Percentiles rank a stretch among this genome's conserved stretches.
Conservation (phyloP, 805 yeast genomes). For the Komagataella pastoris region DNA sequence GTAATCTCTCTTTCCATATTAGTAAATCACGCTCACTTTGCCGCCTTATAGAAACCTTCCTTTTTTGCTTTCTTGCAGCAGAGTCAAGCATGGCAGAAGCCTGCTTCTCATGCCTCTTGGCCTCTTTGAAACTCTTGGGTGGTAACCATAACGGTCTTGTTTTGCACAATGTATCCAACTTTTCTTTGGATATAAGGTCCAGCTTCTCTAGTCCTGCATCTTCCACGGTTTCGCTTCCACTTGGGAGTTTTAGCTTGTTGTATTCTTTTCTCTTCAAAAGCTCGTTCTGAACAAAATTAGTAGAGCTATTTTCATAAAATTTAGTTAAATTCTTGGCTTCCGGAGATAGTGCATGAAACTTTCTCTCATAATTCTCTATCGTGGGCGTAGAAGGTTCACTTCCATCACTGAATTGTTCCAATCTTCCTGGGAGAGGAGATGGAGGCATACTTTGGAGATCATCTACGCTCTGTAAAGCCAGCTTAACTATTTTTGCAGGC, state of each 20-base stretch:
- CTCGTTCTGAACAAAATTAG: slow-evolving; percentile 20
- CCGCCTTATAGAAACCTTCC: slow-evolving; percentile 18
- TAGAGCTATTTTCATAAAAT: slow-evolving; percentile 25
- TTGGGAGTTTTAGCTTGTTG: slow-evolving; percentile 10
- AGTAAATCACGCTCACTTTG: slow-evolving; percentile 16
- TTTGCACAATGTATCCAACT: slow-evolving; percentile 37
- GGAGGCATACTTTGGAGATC: slow-evolving; percentile 22
- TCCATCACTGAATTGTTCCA: background rate
- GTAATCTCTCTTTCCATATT: slow-evolving; percentile 20
- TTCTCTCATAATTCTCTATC: slow-evolving; percentile 2
- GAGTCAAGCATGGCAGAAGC: slow-evolving; percentile 24
- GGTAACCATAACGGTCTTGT: slow-evolving; percentile 66
- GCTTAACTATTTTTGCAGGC: slow-evolving; percentile 2
- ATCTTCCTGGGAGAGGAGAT: slow-evolving; percentile 27
- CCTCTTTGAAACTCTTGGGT: slow-evolving; percentile 43
- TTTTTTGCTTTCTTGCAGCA: slow-evolving; percentile 16
- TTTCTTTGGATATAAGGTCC: slow-evolving; percentile 46
- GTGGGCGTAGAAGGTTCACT: background rate
- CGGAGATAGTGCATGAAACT: slow-evolving; percentile 15
- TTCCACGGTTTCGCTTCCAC: slow-evolving; percentile 22
- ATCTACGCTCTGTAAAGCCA: slow-evolving; percentile 1
- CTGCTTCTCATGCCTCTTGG: slow-evolving; percentile 41
- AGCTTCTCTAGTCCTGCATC: slow-evolving; percentile 41
- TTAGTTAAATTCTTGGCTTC: slow-evolving; percentile 25
- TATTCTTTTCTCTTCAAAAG: slow-evolving; percentile 16